These are phyloP conservation scores for Beta vulgaris DNA, from an alignment of 148 eudicot genomes.

Conservation along the genomic window DNA sequence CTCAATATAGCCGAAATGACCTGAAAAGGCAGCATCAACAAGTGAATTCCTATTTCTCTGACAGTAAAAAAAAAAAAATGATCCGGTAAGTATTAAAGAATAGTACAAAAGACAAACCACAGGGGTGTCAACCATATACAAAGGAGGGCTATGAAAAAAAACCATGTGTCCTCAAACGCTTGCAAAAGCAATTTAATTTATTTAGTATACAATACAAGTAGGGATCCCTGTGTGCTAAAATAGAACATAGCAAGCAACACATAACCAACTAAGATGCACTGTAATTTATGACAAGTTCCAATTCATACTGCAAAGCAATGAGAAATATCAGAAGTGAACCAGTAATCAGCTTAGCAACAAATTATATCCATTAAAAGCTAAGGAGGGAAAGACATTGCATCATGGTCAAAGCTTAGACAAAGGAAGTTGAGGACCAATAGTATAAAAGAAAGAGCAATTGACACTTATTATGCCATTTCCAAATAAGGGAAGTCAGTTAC, in stretches of 20 bases:
- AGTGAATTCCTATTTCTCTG: neutral
- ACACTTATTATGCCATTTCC: too few species aligned
- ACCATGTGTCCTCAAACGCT: neutral
- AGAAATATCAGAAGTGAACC: neutral
- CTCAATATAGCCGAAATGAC: conserved; percentile 72
- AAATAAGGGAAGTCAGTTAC: too few species aligned
- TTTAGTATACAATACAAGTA: neutral
- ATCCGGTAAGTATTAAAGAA: neutral
- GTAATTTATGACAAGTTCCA: neutral
- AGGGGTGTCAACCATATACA: neutral
- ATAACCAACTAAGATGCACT: neutral
- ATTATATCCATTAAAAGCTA: neutral
- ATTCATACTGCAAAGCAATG: neutral
- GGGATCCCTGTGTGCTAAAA: neutral
- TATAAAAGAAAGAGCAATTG: too few species aligned
- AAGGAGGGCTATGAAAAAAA: neutral
- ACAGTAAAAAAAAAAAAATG: neutral
- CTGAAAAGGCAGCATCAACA: conserved; percentile 34
- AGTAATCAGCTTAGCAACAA: neutral
- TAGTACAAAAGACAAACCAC: neutral
- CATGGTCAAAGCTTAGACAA: neutral
- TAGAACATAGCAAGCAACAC: neutral
- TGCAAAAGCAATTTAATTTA: too few species aligned
- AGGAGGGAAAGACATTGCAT: neutral
- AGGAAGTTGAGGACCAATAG: too few species aligned